Base-by-base conservation (phyloP, 352 stramenopile genomes). In the Globisporangium splendens region DNA sequence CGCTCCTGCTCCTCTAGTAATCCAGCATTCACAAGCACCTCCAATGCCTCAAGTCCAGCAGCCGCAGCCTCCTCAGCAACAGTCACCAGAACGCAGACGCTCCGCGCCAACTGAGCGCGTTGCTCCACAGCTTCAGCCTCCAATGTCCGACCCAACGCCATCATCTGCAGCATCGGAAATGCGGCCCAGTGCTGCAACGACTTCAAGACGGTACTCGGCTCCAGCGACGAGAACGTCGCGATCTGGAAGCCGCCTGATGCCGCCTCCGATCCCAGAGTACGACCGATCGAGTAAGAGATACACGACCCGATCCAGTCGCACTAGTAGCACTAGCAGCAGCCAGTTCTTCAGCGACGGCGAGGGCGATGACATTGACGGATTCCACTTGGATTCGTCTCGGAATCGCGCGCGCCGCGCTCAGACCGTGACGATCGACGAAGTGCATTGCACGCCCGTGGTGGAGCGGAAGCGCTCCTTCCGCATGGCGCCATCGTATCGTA, bases 351-450 rank as follows among this genome's bases (percentile, higher is more conserved):
- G 50, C 28, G 54, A 55, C 18, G 63, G 65, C 50, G 69, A 68
- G 17, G 60, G 59, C 15, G 68, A 79, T 3, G 54, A 53, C 21
- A 38, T 54, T 68, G n/a, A 35, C 28, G 7, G 28, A 8, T 35
- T 35, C 28, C 28, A 35, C 5, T 57, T 20, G 35, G 53, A 18
- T 15, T 38, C 48, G 8, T 53, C 53, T 4, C 65, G 39, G 3
- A 44, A 73, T 8, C 70, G 69, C 2, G 69, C 60, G 17, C 58
- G 69, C n/a, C 67, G 72, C 13, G 72, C 74, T 1, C 70, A 79
- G 49, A 81, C 72, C 12, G 67, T 84, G 6, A 52, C 71, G 33
- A 63, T 79, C 12, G 63, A 78, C 17, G 68, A 73, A 13, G 53
- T 53, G 11, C 46, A 63, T 1, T 56, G 42, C 11, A 72, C 63